Base-by-base conservation (phyloP, 305 asterid genomes). In the Fraxinus velutina region DNA sequence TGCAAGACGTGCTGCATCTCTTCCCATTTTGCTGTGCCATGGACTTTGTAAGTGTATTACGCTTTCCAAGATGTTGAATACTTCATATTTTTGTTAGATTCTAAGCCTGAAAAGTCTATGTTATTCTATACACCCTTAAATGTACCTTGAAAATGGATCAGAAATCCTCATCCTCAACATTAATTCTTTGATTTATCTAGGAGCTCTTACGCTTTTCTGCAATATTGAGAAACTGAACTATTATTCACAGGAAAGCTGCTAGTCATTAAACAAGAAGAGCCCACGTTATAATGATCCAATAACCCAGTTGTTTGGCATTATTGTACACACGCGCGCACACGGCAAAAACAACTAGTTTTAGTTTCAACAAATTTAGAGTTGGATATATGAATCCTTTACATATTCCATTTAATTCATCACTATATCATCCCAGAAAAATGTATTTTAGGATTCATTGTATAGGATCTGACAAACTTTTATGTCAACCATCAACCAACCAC, bases 21-120 rank as follows among this genome's bases (percentile, higher is more conserved):
- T 96, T 85, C 99, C 99, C 44, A 94, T 96, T 81, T 72, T 94
- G 84, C 93, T 94, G 82, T 91, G 97, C 70, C 99, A 96, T 75
- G 99, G 99, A 85, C 90, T 76, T 76, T 86, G 98, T 96, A 93
- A 57, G 97, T 85, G 34, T 70, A 57, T 34, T 68, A 5, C 32
- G n/a, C 44, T 70, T 70, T 70, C 24, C 19, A 7, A 33, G 15
- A 32, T 73, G 44, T 76, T 27, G 32, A 55, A 39, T 24, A 21
- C 37, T 12, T 4, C 44, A 21, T 29, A 34, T 36, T 52, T 39
- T 50, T 64, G 73, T 73, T 64, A 42, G 22, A 74, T 74, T 29
- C 10, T 2, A 12, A 70, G 62, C 79, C 36, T 19, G 22, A 79
- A 75, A 32, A 21, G 21, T 66, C 24, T 71, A 32, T 34, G 30